Percentiles rank a stretch among this genome's conserved stretches.
Conservation (phyloP, 192 early-diverging fungal genomes). For the Chytriomyces sp. region DNA sequence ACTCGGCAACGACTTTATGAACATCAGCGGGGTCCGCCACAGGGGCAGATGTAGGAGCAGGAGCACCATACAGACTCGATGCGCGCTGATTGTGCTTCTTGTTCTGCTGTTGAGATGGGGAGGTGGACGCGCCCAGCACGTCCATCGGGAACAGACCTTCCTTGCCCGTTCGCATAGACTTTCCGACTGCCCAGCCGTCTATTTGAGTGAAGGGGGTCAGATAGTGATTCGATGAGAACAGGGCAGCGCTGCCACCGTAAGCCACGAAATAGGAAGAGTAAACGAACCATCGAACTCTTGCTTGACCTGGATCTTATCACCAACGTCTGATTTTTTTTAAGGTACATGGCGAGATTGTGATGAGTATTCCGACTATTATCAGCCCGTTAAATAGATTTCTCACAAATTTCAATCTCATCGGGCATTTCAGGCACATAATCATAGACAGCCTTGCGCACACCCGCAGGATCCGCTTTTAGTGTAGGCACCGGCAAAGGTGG, state of each 20-base stretch:
- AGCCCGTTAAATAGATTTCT: not conserved
- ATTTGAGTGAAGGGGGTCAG: not conserved
- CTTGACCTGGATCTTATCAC: constrained; percentile 13
- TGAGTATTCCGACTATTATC: too few relatives aligned
- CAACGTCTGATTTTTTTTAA: not conserved
- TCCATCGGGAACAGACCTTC: constrained; percentile 19
- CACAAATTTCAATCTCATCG: constrained; percentile 24
- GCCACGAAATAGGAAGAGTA: not conserved
- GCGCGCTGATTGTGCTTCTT: constrained; percentile 8
- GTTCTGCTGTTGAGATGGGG: not conserved
- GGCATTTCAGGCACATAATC: not conserved
- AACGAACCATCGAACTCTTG: constrained; percentile 12
- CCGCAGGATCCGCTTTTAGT: not conserved
- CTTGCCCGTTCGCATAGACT: not conserved
- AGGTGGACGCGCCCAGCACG: not conserved
- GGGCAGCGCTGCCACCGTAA: not conserved
- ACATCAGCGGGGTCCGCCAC: not conserved
- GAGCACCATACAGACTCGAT: constrained; percentile 15
- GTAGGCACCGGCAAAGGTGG: not conserved
- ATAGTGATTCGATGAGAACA: too few relatives aligned
- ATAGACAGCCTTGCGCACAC: not conserved
- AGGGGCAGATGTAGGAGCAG: not conserved
- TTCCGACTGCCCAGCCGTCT: constrained; percentile 19
- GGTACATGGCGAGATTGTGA: too few relatives aligned
- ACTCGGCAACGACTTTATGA: constrained; percentile 4